Evolutionary conservation across 1,284 basidiomycete genomes (phyloP).

Genomic region (Neotropicomus parvogracilis): DNA sequence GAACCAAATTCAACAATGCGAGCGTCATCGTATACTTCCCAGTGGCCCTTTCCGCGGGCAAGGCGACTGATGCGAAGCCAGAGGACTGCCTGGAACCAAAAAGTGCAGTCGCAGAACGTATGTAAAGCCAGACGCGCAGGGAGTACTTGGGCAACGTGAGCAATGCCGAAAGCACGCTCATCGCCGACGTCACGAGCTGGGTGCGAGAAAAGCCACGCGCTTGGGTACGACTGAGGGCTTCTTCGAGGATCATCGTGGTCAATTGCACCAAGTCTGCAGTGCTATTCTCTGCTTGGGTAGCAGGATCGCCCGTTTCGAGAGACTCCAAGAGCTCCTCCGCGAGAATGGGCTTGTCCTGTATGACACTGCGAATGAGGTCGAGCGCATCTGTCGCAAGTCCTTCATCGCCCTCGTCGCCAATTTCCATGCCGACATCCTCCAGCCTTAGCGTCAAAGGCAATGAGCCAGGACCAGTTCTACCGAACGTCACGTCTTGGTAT

Average conservation of each 20-base stretch:
- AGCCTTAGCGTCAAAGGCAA: conserved; percentile 49
- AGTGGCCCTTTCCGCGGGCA: conserved; percentile 66
- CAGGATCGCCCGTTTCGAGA: conserved; percentile 44
- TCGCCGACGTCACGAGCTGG: conserved; percentile 72
- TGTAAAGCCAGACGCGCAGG: conserved; percentile 80
- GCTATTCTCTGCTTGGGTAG: conserved; percentile 20
- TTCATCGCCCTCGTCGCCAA: conserved; percentile 55
- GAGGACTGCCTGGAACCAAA: conserved; percentile 60
- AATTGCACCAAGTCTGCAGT: conserved; percentile 67
- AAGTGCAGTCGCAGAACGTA: conserved; percentile 72
- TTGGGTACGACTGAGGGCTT: conserved; percentile 60
- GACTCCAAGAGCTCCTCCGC: conserved; percentile 66
- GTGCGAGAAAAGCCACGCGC: conserved; percentile 49
- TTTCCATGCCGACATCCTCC: conserved; percentile 68
- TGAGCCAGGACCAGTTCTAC: conserved; percentile 37
- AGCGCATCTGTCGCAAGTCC: conserved; percentile 66
- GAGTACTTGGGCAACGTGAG: conserved; percentile 73
- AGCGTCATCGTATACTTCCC: conserved; percentile 81
- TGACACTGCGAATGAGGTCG: conserved; percentile 74
- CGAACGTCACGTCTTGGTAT: conserved; percentile 52
- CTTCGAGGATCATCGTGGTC: conserved; percentile 80
- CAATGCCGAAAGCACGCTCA: conserved; percentile 76
- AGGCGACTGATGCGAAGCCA: conserved; percentile 59
- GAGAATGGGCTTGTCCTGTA: conserved; percentile 63
- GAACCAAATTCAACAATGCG: conserved; percentile 72